Evolutionary conservation across 2,329 filamentous ascomycete species (phyloP), one percentile per base, ranked within the genome.

Genomic region (Aspergillus melleus): DNA sequence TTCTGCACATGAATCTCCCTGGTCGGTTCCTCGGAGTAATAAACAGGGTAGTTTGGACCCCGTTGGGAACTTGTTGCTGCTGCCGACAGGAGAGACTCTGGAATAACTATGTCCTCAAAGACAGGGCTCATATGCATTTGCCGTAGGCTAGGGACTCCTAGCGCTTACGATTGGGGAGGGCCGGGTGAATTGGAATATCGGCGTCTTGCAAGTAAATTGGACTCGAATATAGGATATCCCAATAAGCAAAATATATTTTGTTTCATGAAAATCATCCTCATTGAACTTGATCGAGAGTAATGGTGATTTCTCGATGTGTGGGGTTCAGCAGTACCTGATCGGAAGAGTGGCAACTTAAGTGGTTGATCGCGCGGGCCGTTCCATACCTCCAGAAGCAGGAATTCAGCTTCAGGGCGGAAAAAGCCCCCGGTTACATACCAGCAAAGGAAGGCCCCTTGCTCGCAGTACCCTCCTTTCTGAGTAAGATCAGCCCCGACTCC

Each of bases 41-140:
- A 19, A 36, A 16, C 20, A 12, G n/a, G 20, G 26, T 24, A 30
- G 32, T 42, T 24, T 49, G 24, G 20, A 2, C 16, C 51, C 26
- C 14, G n/a, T 30, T 30, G 49, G 6, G 30, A 6, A 1, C n/a
- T 53, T 30, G 30, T 4, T 42, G 59, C 24, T 3, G 49, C 52
- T 10, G 49, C 29, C 4, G 52, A 29, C 10, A 61, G 10, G 16
- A 61, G 59, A 19, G 52, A 50, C 14, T 61, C 56, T 4, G 56
- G 59, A 4, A 61, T 14, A n/a, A 61, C 32, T 20, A 61, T 61
- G 12, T 61, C 59, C 26, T 61, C 52, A 11, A 46, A 8, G 39
- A 52, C 20, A 14, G 36, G 36, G 14, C 14, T 16, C 16, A 6
- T 42, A 9, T 42, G 16, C 36, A 42, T 42, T 42, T 42, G 36